These are phyloP conservation scores for Verticillium longisporum DNA, from an alignment of 2,329 filamentous ascomycete genomes.

Conservation along the genomic window DNA sequence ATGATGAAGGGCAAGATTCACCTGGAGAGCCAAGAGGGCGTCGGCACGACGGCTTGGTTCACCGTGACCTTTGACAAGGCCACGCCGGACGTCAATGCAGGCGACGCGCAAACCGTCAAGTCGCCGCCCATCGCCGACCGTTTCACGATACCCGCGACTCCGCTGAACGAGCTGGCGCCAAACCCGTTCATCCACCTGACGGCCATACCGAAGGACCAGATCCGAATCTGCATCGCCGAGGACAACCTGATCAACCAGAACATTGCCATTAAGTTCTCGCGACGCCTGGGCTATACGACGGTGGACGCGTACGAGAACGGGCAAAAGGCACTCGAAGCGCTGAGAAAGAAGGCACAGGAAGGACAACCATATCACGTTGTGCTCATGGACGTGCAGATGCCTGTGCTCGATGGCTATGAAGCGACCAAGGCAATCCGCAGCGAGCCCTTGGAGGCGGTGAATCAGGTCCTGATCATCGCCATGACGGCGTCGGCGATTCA, in stretches of 20 bases:
- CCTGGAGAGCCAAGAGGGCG: conserved; percentile 67
- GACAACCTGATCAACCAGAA: conserved; percentile 94
- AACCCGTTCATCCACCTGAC: conserved; percentile 60
- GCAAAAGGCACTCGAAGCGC: conserved; percentile 75
- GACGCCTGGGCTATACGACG: conserved; percentile 71
- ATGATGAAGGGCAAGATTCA: conserved; percentile 84
- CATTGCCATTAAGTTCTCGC: conserved; percentile 87
- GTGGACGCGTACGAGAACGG: conserved; percentile 90
- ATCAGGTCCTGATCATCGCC: conserved; percentile 84
- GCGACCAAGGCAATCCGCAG: conserved; percentile 77
- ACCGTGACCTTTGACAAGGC: conserved; percentile 82
- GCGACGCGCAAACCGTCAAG: conserved; percentile 40
- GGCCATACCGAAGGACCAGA: conserved; percentile 64
- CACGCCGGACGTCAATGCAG: conserved; percentile 50
- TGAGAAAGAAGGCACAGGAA: conserved; percentile 65
- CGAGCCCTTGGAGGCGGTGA: conserved; percentile 68
- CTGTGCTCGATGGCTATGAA: conserved; percentile 85
- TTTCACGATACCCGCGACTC: conserved; percentile 15
- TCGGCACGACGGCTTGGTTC: conserved; percentile 70
- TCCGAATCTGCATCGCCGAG: conserved; percentile 88
- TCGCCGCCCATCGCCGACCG: conserved; percentile 27
- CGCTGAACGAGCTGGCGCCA: conserved; percentile 21
- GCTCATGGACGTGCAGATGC: conserved; percentile 97
- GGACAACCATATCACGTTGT: conserved; percentile 80
- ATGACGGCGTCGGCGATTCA: conserved; percentile 96